phyloP scores from a whole-genome alignment of 352 stramenopile genomes.

The Aphanomyces astaci region DNA sequence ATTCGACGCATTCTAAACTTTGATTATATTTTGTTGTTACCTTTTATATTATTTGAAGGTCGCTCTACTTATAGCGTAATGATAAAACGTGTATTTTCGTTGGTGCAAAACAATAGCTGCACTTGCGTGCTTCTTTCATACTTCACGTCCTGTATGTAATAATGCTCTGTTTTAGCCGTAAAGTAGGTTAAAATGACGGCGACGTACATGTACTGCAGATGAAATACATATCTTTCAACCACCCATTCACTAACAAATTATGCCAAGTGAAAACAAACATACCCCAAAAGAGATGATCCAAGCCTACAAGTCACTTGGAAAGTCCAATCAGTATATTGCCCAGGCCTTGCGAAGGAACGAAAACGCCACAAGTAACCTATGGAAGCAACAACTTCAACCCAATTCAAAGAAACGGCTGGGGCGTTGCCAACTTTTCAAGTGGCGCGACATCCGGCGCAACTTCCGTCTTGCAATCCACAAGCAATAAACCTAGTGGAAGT shows the following conservation, averaged over 20 bases:
- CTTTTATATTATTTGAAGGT: no score
- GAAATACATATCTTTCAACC: background rate
- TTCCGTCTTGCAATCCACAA: background rate
- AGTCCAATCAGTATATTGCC: slow-evolving; percentile 2
- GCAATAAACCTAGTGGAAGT: background rate
- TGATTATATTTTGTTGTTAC: no score
- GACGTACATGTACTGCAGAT: background rate
- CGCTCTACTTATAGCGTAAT: no score
- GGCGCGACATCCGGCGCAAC: background rate
- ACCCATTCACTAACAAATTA: background rate
- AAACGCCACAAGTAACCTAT: background rate
- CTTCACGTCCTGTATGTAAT: no score
- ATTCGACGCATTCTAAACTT: no score
- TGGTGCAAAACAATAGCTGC: background rate
- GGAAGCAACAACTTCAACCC: background rate
- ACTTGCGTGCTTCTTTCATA: background rate
- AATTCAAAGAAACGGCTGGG: background rate
- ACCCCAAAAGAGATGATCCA: background rate
- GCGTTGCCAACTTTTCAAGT: background rate
- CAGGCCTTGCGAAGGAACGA: background rate
- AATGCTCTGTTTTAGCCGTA: background rate
- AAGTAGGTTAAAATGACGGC: background rate
- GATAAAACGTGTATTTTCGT: background rate
- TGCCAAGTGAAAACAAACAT: background rate
- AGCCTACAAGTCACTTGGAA: background rate